Base-by-base conservation (phyloP, 2,329 filamentous ascomycete species). In the Canariomyces notabilis region DNA sequence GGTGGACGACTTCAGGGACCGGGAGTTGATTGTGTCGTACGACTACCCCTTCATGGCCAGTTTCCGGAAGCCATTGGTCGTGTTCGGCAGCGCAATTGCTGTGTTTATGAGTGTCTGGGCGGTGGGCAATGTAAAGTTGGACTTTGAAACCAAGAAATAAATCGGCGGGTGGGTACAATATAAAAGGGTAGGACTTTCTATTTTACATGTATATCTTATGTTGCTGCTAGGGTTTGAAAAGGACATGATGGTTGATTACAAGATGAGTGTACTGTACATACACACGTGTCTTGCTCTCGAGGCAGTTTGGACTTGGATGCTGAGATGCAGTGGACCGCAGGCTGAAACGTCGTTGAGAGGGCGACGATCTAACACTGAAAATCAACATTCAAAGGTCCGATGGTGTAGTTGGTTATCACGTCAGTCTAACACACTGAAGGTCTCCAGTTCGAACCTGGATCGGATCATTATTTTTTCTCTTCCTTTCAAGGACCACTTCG, bases 1-100 rank as follows among this genome's bases (percentile, higher is more conserved):
- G 42, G 87, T 94, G 1, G 93, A 98, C 58, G 93, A 97, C 57
- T 80, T 90, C 61, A 79, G 90, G 44, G 89, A 90, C 60, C 82
- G 87, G 23, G 83, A 93, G 54, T 67, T 97, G 18, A 73, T 95
- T 57, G 85, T 97, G 43, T 85, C 86, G 2, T 98, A 98, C 66
- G 87, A 95, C 53, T 88, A 93, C 62, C 80, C 90, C 2, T 75
- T 85, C 55, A 63, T 76, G 2, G 85, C 87, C 21, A 80, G 79
- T 32, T 78, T 95, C 59, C 82, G 89, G 60, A 98, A 98, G 73
- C 93, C 93, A 1, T 56, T 95, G 16, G 80, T 91, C 19, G 79
- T 97, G 50, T 88, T 93, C 54, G 71, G 73, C 23, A 89, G 85
- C 57, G 69, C 86, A 52, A 63, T 94, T 55, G 72, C 76, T n/a